phyloP scores from a whole-genome alignment of 495 filamentous ascomycete species.

The Pseudoneurospora amorphoporcata region DNA sequence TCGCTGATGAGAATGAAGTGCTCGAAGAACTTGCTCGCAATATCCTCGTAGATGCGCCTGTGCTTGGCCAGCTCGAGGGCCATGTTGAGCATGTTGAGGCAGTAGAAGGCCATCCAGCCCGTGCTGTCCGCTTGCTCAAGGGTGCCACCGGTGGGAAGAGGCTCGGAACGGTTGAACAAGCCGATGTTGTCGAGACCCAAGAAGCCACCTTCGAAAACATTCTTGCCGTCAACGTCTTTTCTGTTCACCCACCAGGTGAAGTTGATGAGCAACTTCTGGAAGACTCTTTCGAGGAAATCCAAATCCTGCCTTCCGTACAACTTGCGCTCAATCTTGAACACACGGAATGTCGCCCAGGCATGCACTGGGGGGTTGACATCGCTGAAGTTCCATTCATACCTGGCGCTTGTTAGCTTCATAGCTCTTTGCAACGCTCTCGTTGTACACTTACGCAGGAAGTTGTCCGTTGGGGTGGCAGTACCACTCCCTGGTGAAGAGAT shows the following conservation, averaged over 20 bases:
- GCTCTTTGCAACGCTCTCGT: neutral
- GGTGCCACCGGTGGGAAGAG: conserved; percentile 82
- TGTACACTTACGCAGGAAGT: conserved; percentile 45
- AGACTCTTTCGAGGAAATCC: conserved; percentile 91
- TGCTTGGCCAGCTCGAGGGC: conserved; percentile 90
- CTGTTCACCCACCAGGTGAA: conserved; percentile 99
- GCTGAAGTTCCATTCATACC: conserved; percentile 96
- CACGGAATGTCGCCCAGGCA: conserved; percentile 89
- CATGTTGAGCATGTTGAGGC: conserved; percentile 91
- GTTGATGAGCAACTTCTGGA: conserved; percentile 90
- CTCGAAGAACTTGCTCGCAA: conserved; percentile 97
- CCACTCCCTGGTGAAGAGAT: conserved; percentile 92
- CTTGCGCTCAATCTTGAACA: conserved; percentile 96
- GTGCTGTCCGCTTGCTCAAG: conserved; percentile 96
- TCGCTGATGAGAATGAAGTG: conserved; percentile 97
- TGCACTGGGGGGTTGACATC: conserved; percentile 96
- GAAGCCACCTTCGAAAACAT: conserved; percentile 95
- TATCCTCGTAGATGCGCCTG: conserved; percentile 92
- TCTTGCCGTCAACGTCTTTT: conserved; percentile 88
- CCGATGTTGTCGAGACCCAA: conserved; percentile 96
- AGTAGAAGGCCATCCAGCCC: conserved; percentile 98
- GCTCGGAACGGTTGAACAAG: conserved; percentile 95
- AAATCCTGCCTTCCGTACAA: conserved; percentile 90
- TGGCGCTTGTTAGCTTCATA: conserved; percentile 2
- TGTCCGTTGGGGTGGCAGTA: conserved; percentile 99